These are phyloP conservation scores for Hortaea werneckii DNA, from an alignment of 2,329 filamentous ascomycete species.

Conservation along the genomic window DNA sequence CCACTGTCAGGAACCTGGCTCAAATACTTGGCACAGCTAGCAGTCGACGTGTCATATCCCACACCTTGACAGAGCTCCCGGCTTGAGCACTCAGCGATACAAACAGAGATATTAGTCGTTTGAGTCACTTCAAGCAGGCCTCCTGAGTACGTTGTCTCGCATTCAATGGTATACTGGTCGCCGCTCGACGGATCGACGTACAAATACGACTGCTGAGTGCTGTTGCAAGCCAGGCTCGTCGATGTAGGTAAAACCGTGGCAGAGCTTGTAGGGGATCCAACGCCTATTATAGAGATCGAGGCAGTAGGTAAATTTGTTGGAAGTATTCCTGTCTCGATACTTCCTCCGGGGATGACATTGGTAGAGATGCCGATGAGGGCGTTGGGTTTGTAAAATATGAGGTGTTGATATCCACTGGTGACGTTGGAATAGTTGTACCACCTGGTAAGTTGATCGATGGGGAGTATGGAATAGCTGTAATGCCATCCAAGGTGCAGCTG, in stretches of 20 bases:
- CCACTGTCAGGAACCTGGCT: background rate
- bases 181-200: conserved; percentile 2
- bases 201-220: background rate
- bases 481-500: background rate
- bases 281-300: no score
- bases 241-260: background rate
- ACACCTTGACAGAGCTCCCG: background rate
- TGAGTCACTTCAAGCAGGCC: background rate
- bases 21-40: background rate
- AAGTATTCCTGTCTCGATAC: no score
- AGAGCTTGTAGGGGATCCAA: background rate
- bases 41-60: background rate
- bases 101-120: background rate
- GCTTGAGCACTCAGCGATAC: background rate
- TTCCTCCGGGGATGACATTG: no score
- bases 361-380: no score
- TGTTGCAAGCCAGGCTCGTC: background rate
- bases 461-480: no score
- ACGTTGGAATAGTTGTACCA: no score
- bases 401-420: no score
- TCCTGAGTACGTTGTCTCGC: background rate
- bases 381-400: no score
- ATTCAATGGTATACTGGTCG: conserved; percentile 1
- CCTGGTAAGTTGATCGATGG: no score
- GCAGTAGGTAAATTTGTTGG: background rate